A percentile compares a stretch with the other conserved stretches of the same genome.
Conservation (phyloP, 768 basidiomycete genomes). For the Lactarius trivialis region DNA sequence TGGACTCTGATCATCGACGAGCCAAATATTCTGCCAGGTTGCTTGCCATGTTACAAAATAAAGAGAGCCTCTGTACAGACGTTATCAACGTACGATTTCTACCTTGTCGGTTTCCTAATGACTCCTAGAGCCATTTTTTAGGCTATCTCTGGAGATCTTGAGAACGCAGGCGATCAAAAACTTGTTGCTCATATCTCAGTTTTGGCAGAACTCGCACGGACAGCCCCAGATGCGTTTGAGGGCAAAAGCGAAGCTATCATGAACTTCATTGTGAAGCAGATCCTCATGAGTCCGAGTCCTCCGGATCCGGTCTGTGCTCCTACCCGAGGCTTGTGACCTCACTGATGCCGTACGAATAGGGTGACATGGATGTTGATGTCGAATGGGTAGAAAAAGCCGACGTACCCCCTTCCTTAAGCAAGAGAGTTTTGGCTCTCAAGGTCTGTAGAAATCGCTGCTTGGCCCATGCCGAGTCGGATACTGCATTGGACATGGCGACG, state of each 20-base stretch:
- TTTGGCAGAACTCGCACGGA: conserved; percentile 65
- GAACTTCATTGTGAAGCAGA: conserved; percentile 58
- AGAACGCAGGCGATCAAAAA: conserved; percentile 39
- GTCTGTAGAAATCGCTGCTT: conserved; percentile 77
- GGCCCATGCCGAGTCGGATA: conserved; percentile 51
- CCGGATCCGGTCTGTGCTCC: conserved; percentile 39
- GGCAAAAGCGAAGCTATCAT: conserved; percentile 68
- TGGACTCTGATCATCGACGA: conserved; percentile 53
- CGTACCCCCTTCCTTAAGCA: conserved; percentile 49
- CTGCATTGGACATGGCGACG: conserved; percentile 57
- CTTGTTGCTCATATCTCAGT: conserved; percentile 65
- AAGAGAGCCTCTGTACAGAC: conserved; percentile 42
- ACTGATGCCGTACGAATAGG: conserved; percentile 33
- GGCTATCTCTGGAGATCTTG: conserved; percentile 52
- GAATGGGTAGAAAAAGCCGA: conserved; percentile 76
- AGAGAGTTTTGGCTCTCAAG: conserved; percentile 73
- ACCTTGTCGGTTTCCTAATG: background rate
- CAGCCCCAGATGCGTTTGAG: conserved; percentile 70
- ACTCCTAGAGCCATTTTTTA: conserved; percentile 27
- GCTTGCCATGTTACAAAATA: conserved; percentile 43
- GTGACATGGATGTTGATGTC: conserved; percentile 50
- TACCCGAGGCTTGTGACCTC: background rate
- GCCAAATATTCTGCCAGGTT: conserved; percentile 85
- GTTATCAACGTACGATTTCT: conserved; percentile 56
- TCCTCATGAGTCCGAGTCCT: conserved; percentile 54